Base-by-base conservation (phyloP, 2,329 filamentous ascomycete species). In the Tothia fuscella region DNA sequence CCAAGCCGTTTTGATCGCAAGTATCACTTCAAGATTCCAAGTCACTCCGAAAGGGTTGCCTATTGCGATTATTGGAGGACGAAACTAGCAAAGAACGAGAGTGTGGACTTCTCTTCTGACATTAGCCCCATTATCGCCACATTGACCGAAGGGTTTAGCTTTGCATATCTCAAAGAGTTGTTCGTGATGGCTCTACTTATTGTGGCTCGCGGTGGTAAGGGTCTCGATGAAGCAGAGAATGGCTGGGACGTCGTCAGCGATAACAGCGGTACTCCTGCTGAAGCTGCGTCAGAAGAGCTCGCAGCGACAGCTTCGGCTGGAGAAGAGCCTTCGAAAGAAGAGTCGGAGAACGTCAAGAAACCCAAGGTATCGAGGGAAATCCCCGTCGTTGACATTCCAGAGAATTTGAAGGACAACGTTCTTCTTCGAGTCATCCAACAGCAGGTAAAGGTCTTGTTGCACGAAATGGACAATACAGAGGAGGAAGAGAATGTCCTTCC, bases 1-100 rank as follows among this genome's bases (percentile, higher is more conserved):
- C 58, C 58, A 9, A 51, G 47, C 14, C 49, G 58, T 14, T 61
- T 61, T 40, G 58, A 61, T 37, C 47, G 58, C 21, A 61, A 61
- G 44, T 60, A 58, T 44, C 44, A 53, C 24, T 61, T 58, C 43
- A 45, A 48, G 6, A 45, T 56, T 20, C 58, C 56, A 3, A 45
- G 14, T 29, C 53, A 50, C 19, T 51, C 16, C n/a, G n/a, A 36
- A n/a, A 29, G 12, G 13, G 40, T 38, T 7, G 49, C 56, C 47
- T 58, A 3, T 39, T 52, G 9, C 43, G 47, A 29, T 61, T 60
- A 38, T 53, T 49, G 31, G 42, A 56, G 35, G 59, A 51, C 43
- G 60, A 50, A 56, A 21, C 57, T 57, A 50, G 53, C 14, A n/a
- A 30, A 13, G 52, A 55, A 38, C 45, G 52, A 5, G 39, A 46